Evolutionary conservation across 495 filamentous ascomycete genomes (phyloP).

Genomic region (Elasticomyces elasticus): DNA sequence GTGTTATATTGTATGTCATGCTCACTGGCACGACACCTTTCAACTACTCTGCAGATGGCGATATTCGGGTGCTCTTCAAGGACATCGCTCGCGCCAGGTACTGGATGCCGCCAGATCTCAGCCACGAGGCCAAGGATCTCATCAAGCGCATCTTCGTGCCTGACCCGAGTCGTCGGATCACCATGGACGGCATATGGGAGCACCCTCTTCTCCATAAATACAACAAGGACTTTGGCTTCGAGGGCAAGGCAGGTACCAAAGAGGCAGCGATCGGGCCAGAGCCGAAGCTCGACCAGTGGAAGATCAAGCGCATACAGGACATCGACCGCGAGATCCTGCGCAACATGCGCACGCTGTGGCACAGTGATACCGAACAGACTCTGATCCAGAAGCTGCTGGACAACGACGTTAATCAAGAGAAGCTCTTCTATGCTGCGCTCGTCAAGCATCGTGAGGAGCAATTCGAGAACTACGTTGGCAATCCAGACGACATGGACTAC

Average conservation of each 20-base stretch:
- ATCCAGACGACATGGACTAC: slow-evolving; percentile 51
- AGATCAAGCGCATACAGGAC: slow-evolving; percentile 43
- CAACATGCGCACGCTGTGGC: slow-evolving; percentile 81
- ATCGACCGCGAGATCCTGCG: slow-evolving; percentile 71
- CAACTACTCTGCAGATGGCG: slow-evolving; percentile 40
- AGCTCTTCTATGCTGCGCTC: slow-evolving; percentile 80
- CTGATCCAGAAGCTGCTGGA: slow-evolving; percentile 56
- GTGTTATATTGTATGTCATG: slow-evolving; percentile 78
- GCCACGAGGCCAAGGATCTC: slow-evolving; percentile 63
- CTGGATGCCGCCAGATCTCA: slow-evolving; percentile 57
- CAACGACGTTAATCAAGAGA: slow-evolving; percentile 77
- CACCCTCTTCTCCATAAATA: slow-evolving; percentile 78
- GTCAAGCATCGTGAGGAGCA: slow-evolving; percentile 69
- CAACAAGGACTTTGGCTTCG: slow-evolving; percentile 34
- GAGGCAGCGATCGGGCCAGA: slow-evolving; percentile 41
- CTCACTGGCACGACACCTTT: slow-evolving; percentile 75
- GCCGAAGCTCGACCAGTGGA: slow-evolving; percentile 44
- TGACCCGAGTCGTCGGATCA: slow-evolving; percentile 65
- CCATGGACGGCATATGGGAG: slow-evolving; percentile 66
- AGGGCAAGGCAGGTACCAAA: slow-evolving; percentile 17
- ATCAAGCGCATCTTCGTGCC: slow-evolving; percentile 63
- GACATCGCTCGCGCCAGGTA: slow-evolving; percentile 65
- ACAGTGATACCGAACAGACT: slow-evolving; percentile 61
- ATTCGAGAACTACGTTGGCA: slow-evolving; percentile 67
- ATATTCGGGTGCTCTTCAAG: slow-evolving; percentile 51